Conservation (phyloP, 139 green algal species). For the Trebouxia sp. region DNA sequence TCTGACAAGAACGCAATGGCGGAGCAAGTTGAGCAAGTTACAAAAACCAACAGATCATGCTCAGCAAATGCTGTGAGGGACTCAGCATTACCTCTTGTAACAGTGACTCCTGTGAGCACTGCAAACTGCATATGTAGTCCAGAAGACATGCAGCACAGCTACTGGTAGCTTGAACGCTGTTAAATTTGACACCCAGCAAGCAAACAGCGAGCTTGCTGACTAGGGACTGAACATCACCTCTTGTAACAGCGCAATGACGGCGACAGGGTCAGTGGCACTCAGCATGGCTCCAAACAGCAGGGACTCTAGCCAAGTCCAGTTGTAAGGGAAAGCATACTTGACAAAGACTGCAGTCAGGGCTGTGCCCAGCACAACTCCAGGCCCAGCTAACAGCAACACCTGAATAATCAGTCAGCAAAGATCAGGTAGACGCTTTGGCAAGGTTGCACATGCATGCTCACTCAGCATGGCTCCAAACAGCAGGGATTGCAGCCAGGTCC, state of each 20-base stretch:
- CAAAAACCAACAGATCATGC: too few species aligned
- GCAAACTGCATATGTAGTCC: neutral
- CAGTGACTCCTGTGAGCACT: too few species aligned
- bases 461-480: conserved; percentile 51
- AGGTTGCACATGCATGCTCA: neutral
- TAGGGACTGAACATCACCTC: conserved; percentile 20
- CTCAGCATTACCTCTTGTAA: conserved; percentile 46
- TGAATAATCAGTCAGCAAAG: conserved; percentile 14
- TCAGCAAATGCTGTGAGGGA: too few species aligned
- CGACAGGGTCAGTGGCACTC: conserved; percentile 75
- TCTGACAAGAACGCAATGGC: too few species aligned
- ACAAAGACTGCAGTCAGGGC: conserved; percentile 52
- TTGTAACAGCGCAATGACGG: conserved; percentile 66
- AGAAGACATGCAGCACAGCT: neutral
- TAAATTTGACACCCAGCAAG: too few species aligned
- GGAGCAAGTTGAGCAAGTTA: too few species aligned
- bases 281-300: conserved; percentile 69
- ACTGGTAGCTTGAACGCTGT: neutral
- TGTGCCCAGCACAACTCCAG: conserved; percentile 56
- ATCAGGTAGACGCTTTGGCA: neutral
- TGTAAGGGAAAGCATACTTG: conserved; percentile 64
- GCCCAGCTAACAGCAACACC: conserved; percentile 52
- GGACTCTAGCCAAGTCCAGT: conserved; percentile 60
- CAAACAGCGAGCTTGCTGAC: neutral
- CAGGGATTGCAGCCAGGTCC: conserved; percentile 58